Percentiles rank a stretch among this genome's conserved stretches.
Conservation (phyloP, 768 basidiomycete species). For the Dacryopinax spathularia region DNA sequence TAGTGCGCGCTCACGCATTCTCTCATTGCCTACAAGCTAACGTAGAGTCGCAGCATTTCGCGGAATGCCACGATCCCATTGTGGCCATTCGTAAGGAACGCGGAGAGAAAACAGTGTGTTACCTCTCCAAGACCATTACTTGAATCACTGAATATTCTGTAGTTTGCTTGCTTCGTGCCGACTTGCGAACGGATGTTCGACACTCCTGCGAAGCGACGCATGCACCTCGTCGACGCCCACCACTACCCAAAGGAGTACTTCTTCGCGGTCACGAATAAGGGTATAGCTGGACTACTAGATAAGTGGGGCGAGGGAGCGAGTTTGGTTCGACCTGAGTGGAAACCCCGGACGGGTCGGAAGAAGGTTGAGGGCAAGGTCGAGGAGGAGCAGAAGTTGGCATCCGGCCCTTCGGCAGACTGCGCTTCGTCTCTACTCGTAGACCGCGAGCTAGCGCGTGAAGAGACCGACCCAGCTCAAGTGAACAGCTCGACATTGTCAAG, state of each 20-base stretch:
- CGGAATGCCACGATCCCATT: constrained; percentile 75
- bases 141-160: constrained; percentile 4
- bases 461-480: too few relatives aligned
- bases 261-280: constrained; percentile 83
- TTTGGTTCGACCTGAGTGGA: constrained; percentile 63
- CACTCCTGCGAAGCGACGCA: constrained; percentile 59
- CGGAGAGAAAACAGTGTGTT: constrained; percentile 71
- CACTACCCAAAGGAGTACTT: constrained; percentile 81
- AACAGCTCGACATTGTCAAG: too few relatives aligned
- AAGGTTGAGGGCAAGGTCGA: neutral
- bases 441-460: too few relatives aligned
- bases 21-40: neutral
- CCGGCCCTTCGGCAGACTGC: constrained; percentile 12
- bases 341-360: constrained; percentile 25
- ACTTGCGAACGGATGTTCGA: constrained; percentile 44
- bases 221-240: constrained; percentile 72
- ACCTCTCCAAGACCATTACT: constrained; percentile 12
- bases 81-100: constrained; percentile 60
- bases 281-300: constrained; percentile 63
- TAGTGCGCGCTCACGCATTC: constrained; percentile 40
- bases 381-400: constrained; percentile 11
- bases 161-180: constrained; percentile 70
- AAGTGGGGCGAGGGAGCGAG: constrained; percentile 77
- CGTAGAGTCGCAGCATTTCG: constrained; percentile 27
- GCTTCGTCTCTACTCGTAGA: too few relatives aligned